Percentiles rank a stretch among this genome's conserved stretches.
Conservation (phyloP, 306 rosid species). For the Macrotyloma uniflorum region DNA sequence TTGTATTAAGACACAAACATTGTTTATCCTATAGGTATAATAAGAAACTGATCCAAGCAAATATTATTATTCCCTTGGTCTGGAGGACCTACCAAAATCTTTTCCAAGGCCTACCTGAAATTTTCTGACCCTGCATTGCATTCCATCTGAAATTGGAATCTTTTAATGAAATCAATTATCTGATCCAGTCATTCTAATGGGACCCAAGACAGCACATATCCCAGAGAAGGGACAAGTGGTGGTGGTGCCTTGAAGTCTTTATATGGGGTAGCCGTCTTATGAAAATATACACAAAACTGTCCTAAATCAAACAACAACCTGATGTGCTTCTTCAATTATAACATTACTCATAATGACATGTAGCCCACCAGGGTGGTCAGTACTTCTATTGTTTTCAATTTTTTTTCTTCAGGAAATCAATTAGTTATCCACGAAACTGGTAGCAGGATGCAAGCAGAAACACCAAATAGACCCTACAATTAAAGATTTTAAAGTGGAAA, state of each 20-base stretch:
- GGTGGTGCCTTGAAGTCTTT: constrained; percentile 28
- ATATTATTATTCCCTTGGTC: neutral
- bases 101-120: neutral
- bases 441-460: neutral
- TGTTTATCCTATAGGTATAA: neutral
- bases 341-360: constrained; percentile 27
- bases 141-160: neutral
- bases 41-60: constrained; percentile 8
- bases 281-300: constrained; percentile 16
- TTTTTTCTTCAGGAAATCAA: neutral
- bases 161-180: neutral
- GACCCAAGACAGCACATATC: constrained; percentile 11
- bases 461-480: constrained; percentile 20
- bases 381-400: constrained; percentile 10
- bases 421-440: neutral
- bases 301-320: neutral
- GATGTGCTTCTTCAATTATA: constrained; percentile 22
- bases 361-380: constrained; percentile 8
- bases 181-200: neutral
- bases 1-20: neutral
- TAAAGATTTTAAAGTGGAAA: neutral
- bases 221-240: constrained; percentile 1
- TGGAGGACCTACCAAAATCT: neutral
- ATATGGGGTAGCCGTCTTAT: constrained; percentile 23
- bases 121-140: neutral